Base-by-base conservation (phyloP, 495 filamentous ascomycete species). In the Tuber brumale region DNA sequence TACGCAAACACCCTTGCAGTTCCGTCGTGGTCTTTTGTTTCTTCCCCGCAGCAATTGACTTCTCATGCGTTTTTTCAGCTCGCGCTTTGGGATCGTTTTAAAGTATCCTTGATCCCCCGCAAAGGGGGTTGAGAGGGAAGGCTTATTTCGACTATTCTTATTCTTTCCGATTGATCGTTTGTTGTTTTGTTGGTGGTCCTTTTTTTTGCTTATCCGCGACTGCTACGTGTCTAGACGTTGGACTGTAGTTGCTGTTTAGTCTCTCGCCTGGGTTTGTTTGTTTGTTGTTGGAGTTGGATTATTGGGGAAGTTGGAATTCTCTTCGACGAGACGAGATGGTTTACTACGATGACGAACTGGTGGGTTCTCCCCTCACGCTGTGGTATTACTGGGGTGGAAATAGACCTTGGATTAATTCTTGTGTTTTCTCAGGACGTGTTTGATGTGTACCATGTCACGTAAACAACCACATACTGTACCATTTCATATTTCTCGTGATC, bases 401-500 rank as follows among this genome's bases (percentile, higher is more conserved):
- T 66, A 31, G 57, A 16, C 27, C 31, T 66, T 66, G 18, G 35
- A 31, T 66, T 66, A 35, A 66, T 66, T 66, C 31, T 66, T 35
- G 57, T 35, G 27, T 35, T 66, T 66, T 35, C n/a, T 66, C 57
- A 66, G 57, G 57, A 66, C 57, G 57, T 66, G 57, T 66, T 66
- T 66, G 57, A 66, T 66, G 57, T 66, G 57, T 66, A 66, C 57
- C 57, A 66, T 66, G 57, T 66, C 57, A 31, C 57, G 57, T 66
- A 66, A 66, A 66, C 57, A 66, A 12, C 27, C 57, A 19, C 57
- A 10, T 35, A 66, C n/a, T n/a, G n/a, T n/a, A n/a, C 57, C 27
- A 66, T 66, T 18, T 35, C 27, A 66, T 35, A 66, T 35, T 66
- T 66, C 27, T 66, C 57, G 27, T 1, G 57, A 66, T 66, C 57